Base-by-base conservation (phyloP, 257 asterid species). In the Jasminum sambac region DNA sequence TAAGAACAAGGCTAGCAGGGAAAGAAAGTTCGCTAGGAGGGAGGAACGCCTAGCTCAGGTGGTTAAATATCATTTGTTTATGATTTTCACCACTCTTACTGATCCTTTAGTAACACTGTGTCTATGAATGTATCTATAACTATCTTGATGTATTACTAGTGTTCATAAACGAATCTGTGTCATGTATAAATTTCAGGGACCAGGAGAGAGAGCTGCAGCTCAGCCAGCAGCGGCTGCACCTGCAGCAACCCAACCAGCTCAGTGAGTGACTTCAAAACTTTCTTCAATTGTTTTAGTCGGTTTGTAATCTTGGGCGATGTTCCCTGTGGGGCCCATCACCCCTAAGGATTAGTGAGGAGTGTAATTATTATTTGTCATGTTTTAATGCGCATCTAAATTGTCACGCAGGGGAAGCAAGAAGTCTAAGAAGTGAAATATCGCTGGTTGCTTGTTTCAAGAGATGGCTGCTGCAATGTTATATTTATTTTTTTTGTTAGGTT, bases 1-100 rank as follows among this genome's bases (percentile, higher is more conserved):
- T 0, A 93, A 89, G 90, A 93, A 89, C 82, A 93, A 93, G 86
- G 98, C 98, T 26, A 89, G 96, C 87, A 80, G 98, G 78, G 98
- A 93, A 74, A 87, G 98, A 8, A 93, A 89, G 85, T 16, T 69
- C 66, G 98, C 98, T 6, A 87, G 97, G 85, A 86, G 95, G 74
- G 98, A 93, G 75, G 98, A 88, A 71, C 76, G 98, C 0, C 81
- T 90, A 17, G 96, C 98, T 34, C 90, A 89, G 96, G 98, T 90
- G 9, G 21, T 14, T 36, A 4, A 23, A 10, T 6, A 4, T 50
- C 14, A 10, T 39, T 8, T 6, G 44, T 58, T 30, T 30, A 1
- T 30, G 1, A 30, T 30, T 30, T 30, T 30, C 36, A 30, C 36
- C 36, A 4, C 36, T 30, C 36, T 30, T 30, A 30, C 36, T 30